Percentiles rank a stretch among this genome's conserved stretches.
phyloP scores from a whole-genome alignment of 2,329 filamentous ascomycete genomes.

The Ophiobolus disseminans region DNA sequence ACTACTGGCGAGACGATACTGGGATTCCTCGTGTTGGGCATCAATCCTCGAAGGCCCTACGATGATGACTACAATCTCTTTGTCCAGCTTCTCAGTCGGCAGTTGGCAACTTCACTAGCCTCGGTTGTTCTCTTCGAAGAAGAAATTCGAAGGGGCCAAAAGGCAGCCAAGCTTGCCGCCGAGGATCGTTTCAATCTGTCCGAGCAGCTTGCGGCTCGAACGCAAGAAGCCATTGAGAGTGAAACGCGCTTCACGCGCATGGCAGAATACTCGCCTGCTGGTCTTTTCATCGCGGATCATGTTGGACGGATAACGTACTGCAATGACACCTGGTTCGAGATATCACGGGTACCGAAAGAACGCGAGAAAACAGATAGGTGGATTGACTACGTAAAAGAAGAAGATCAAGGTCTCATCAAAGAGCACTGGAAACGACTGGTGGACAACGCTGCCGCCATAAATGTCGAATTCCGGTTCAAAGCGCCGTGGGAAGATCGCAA shows the following conservation, averaged over 20 bases:
- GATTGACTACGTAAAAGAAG: slow-evolving; percentile 74
- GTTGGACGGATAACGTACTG: slow-evolving; percentile 76
- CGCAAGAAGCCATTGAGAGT: slow-evolving; percentile 64
- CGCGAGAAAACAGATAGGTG: slow-evolving; percentile 67
- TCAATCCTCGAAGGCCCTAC: slow-evolving; percentile 79
- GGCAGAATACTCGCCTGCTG: slow-evolving; percentile 83
- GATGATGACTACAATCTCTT: slow-evolving; percentile 83
- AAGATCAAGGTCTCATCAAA: slow-evolving; percentile 67
- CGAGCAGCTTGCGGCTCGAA: slow-evolving; percentile 71
- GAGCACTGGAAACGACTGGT: slow-evolving; percentile 69
- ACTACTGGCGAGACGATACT: slow-evolving; percentile 76
- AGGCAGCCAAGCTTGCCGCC: slow-evolving; percentile 75
- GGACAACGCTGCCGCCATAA: slow-evolving; percentile 67
- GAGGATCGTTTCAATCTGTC: slow-evolving; percentile 79
- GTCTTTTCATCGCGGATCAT: slow-evolving; percentile 82
- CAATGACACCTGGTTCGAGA: slow-evolving; percentile 77
- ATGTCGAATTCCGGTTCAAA: slow-evolving; percentile 78
- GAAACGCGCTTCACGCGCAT: slow-evolving; percentile 83
- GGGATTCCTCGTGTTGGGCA: slow-evolving; percentile 79
- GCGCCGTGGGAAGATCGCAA: slow-evolving; percentile 67
- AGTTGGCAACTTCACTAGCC: slow-evolving; percentile 79
- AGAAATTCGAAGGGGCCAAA: slow-evolving; percentile 77
- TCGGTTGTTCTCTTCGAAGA: slow-evolving; percentile 85
- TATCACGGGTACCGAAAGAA: slow-evolving; percentile 70
- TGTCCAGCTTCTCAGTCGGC: slow-evolving; percentile 74